A percentile compares a stretch with the other conserved stretches of the same genome.
Conservation (phyloP, 75 land plant species). For the Pseudotsuga menziesii region DNA sequence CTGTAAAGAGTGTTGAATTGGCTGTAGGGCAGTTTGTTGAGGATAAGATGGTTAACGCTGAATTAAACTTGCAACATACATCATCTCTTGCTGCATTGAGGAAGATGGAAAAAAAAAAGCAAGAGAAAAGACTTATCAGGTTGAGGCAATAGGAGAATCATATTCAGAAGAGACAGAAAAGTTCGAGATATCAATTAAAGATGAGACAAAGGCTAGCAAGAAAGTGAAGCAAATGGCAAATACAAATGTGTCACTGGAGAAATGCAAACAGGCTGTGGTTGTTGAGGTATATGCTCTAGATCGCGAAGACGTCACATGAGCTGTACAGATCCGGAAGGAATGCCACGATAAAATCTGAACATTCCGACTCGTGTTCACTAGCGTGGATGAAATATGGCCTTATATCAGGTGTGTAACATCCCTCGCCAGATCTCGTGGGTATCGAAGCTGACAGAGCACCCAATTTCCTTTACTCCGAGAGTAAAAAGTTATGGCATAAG, state of each 20-base stretch:
- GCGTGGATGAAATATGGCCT: too few relatives aligned
- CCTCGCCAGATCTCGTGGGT: too few relatives aligned
- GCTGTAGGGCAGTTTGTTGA: neutral
- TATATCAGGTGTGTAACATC: too few relatives aligned
- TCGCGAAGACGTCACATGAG: too few relatives aligned
- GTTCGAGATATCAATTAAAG: constrained; percentile 13
- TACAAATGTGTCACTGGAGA: constrained; percentile 10
- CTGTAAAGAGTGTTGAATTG: neutral
- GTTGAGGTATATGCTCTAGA: constrained; percentile 20
- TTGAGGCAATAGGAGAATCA: neutral
- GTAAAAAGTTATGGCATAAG: too few relatives aligned
- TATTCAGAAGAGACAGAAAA: neutral
- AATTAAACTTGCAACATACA: neutral
- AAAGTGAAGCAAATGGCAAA: constrained; percentile 29
- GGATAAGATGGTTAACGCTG: neutral
- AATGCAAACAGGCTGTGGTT: constrained; percentile 15
- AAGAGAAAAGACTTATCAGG: neutral
- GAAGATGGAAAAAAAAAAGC: neutral
- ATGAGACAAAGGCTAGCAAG: constrained; percentile 18
- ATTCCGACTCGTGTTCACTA: too few relatives aligned
- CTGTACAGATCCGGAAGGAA: too few relatives aligned
- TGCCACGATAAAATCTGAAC: too few relatives aligned
- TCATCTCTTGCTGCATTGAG: neutral
- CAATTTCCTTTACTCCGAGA: too few relatives aligned
- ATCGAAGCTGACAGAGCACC: too few relatives aligned